Percentiles rank a stretch among this genome's conserved stretches.
Conservation (phyloP, 306 rosid genomes). For the Cucurbita pepo region DNA sequence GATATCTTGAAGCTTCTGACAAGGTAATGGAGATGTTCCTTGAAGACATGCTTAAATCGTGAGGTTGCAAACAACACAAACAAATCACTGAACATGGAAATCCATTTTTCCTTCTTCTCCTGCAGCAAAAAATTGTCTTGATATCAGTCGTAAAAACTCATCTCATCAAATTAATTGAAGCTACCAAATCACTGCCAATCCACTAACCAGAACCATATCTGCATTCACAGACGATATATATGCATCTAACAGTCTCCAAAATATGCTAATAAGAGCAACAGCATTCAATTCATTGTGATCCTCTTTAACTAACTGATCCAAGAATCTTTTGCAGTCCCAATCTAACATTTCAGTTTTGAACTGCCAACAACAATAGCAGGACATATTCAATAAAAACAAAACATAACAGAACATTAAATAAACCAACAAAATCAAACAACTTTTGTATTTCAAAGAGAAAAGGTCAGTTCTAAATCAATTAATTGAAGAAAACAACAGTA, state of each 20-base stretch:
- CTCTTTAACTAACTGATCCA: conserved; percentile 27
- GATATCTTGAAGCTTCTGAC: conserved; percentile 41
- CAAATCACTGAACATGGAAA: conserved; percentile 38
- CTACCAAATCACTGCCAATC: conserved; percentile 2
- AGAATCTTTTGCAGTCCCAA: conserved; percentile 57
- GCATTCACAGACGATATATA: conserved; percentile 30
- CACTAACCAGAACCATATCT: conserved; percentile 40
- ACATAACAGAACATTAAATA: conserved; percentile 8
- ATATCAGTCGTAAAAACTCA: neutral
- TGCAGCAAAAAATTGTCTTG: conserved; percentile 19
- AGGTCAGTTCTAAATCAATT: neutral
- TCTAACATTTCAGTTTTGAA: conserved; percentile 36
- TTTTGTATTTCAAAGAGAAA: neutral
- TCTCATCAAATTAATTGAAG: neutral
- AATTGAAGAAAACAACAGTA: conserved; percentile 8
- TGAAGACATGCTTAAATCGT: conserved; percentile 40
- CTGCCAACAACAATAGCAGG: conserved; percentile 27
- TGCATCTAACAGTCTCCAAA: conserved; percentile 58
- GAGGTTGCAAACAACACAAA: conserved; percentile 59
- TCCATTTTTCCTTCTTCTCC: conserved; percentile 52
- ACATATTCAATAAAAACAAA: neutral
- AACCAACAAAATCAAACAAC: neutral
- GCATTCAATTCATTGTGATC: conserved; percentile 32
- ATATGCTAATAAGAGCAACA: conserved; percentile 40
- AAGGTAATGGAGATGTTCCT: conserved; percentile 52